Conservation (phyloP, 768 basidiomycete genomes). For the Suillus discolor region DNA sequence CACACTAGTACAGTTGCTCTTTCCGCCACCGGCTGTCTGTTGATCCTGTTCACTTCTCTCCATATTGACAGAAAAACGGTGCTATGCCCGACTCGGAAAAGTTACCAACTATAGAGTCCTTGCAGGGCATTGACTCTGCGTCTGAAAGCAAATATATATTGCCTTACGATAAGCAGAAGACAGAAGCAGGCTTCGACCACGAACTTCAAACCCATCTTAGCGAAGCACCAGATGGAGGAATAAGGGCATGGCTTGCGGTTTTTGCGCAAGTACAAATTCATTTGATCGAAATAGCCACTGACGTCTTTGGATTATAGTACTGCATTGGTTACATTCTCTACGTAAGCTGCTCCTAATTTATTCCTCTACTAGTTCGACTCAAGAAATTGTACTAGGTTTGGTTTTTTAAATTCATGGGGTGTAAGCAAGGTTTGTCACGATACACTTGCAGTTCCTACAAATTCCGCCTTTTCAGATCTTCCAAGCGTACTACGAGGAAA, state of each 20-base stretch:
- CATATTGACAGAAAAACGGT: background rate
- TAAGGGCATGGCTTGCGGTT: constrained; percentile 34
- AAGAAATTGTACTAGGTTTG: constrained; percentile 45
- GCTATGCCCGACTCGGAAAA: background rate
- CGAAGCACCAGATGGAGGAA: constrained; percentile 31
- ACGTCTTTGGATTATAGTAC: constrained; percentile 42
- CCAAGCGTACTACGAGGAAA: constrained; percentile 69
- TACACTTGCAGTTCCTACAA: background rate
- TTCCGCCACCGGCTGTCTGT: background rate
- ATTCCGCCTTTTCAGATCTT: constrained; percentile 49
- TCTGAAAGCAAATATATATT: background rate
- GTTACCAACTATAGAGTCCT: background rate
- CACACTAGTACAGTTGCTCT: background rate
- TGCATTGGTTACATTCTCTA: constrained; percentile 16
- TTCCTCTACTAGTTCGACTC: background rate
- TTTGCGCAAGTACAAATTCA: constrained; percentile 23
- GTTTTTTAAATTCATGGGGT: constrained; percentile 76
- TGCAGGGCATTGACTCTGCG: background rate
- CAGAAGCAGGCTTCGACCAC: no score
- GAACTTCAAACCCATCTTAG: constrained; percentile 19
- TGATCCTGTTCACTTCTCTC: background rate
- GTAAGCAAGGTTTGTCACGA: constrained; percentile 39
- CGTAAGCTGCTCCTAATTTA: background rate
- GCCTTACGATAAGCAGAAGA: no score
- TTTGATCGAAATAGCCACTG: constrained; percentile 12